Base-by-base conservation (phyloP, 805 yeast species). In the Wickerhamiella kurtzmanii region DNA sequence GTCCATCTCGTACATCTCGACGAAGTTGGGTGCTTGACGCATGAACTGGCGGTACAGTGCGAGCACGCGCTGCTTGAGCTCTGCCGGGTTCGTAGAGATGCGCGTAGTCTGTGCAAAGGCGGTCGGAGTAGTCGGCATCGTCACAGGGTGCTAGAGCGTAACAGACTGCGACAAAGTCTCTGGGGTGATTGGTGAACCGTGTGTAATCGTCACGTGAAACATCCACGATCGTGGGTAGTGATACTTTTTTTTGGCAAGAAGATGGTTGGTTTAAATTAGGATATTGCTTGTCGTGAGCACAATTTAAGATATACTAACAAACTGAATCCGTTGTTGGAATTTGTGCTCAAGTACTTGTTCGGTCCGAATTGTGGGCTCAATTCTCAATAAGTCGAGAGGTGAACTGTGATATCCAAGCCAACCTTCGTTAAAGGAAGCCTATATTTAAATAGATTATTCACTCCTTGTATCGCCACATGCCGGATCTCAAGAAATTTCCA, bases 91-190 rank as follows among this genome's bases (percentile, higher is more conserved):
- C 50, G 74, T 72, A 48, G 84, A 73, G 58, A 79, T 75, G 60
- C 76, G 78, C 22, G 92, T 79, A 37, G 89, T 75, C 65, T 80
- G 84, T 15, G 95, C 94, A 66, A 82, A 82, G 50, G 84, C 86
- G 9, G 95, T 84, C 22, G 94, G 79, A 42, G 76, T 66, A 19
- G 88, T 83, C 74, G 72, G 69, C 76, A 71, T 72, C 45, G 46
- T 43, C 21, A 18, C 35, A 32, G 35, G 13, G 11, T 15, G 35
- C 13, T 11, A 11, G 11, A 11, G 15, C 11, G 13, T 32, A 15
- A 32, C 35, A 32, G 35, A 11, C 35, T 32, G 35, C 15, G 35
- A 25, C 32, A 25, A 25, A 6, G 11, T 25, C 32, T 6, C 32
- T 25, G 32, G 32, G 32, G 32, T 25, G 32, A 25, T 25, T 25